Percentiles rank a stretch among this genome's conserved stretches.
Evolutionary conservation across 495 filamentous ascomycete species (phyloP).

Genomic region (Xylaria cubensis): DNA sequence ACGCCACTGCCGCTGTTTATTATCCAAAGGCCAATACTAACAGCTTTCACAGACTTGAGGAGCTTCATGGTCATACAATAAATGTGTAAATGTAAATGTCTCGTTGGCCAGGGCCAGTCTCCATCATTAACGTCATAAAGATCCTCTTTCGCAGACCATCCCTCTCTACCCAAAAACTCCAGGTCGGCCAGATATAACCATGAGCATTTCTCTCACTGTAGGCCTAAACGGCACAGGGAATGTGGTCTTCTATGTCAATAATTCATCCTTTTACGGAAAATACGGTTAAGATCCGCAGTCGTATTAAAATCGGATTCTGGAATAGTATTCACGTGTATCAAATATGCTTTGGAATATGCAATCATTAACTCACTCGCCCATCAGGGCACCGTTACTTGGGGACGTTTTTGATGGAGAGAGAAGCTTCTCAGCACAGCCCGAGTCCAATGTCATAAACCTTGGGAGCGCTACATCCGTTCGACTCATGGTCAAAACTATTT

Average conservation of each 20-base stretch:
- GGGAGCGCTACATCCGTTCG: conserved; percentile 58
- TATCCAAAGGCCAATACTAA: not conserved
- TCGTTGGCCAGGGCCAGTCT: no score
- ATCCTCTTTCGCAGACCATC: conserved; percentile 52
- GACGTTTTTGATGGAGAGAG: conserved; percentile 59
- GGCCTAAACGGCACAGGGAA: conserved; percentile 55
- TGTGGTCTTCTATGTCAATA: conserved; percentile 60
- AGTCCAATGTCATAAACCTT: conserved; percentile 61
- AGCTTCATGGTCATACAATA: not conserved
- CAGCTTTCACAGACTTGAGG: not conserved
- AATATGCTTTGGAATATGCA: no score
- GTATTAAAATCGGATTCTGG: no score
- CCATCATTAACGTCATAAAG: conserved; percentile 38
- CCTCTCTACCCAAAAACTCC: conserved; percentile 57
- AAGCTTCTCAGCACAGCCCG: conserved; percentile 52
- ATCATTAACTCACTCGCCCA: no score
- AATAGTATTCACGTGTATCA: no score
- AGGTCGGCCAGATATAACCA: not conserved
- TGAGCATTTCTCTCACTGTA: not conserved
- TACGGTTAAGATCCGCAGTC: conserved; percentile 40
- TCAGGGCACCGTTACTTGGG: conserved; percentile 59
- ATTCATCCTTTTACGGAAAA: conserved; percentile 58
- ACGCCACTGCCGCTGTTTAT: not conserved
- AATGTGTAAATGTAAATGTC: conserved; percentile 32
- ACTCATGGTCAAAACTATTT: conserved; percentile 51